Evolutionary conservation across 1,284 basidiomycete genomes (phyloP), one percentile per base, ranked within the genome.

Genomic region (Quambalaria eucalypti): DNA sequence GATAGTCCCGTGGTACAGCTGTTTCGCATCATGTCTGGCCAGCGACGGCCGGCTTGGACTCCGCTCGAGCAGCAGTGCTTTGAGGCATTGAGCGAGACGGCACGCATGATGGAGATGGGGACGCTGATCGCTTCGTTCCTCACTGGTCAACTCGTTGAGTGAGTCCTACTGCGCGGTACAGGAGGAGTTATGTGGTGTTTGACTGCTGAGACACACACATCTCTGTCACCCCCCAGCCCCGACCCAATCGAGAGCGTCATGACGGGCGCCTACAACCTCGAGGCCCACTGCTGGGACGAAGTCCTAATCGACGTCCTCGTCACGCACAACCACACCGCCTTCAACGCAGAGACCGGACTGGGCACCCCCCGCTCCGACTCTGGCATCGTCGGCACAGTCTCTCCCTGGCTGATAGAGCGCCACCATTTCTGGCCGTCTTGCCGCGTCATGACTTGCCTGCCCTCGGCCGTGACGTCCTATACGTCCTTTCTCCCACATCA

Each of bases 381-480:
- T n/a, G 36, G 16, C 21, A n/a, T 21, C 4, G 10, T 39, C 4
- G 36, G 36, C 16, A 14, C 16, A 39, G 36, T 12, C 36, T 39
- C 36, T 14, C 36, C 42, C 21, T 46, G 25, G 21, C 25, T 46
- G 16, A 4, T 26, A 2, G 25, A 46, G 42, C 42, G 42, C 19
- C 25, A 19, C 21, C 21, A 26, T 21, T 26, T 46, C 42, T 12
- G 25, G 16, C n/a, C 42, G 25, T 21, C 42, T 6, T 48, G 28
- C 46, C 16, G 51, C 23, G 25, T 48, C 10, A 54, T 29, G 14
- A 19, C 46, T 28, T 23, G 49, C 21, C 2, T 54, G 12, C 46
- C 52, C 7, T 48, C 52, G 14, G 14, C 28, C n/a, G 25, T 50
- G n/a, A n/a, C 52, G 12, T 21, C 16, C 28, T 51, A 51, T 46